Evolutionary conservation across 371 early-diverging fungal species (phyloP).

Genomic region (Rhizomucor miehei): DNA sequence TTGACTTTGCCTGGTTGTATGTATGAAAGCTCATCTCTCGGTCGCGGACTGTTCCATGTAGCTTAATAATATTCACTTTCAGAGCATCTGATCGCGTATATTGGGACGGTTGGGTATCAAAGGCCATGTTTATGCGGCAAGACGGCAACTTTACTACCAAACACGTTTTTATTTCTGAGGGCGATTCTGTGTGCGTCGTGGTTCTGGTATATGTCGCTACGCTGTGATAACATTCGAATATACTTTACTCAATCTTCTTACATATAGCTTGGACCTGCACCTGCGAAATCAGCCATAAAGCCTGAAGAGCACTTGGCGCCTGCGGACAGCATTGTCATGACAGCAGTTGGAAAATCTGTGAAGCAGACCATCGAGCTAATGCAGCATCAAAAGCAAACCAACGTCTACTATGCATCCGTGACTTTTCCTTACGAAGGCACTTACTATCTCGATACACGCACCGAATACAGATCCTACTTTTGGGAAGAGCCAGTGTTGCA

Average conservation of each 20-base stretch:
- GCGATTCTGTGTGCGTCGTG: conserved; percentile 31
- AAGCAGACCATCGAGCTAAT: conserved; percentile 23
- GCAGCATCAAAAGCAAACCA: conserved; percentile 27
- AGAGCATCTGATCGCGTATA: conserved; percentile 34
- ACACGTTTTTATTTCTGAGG: conserved; percentile 25
- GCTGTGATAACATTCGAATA: no score
- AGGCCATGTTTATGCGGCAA: conserved; percentile 32
- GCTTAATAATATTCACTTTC: conserved; percentile 1
- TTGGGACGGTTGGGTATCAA: conserved; percentile 41
- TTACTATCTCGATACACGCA: conserved; percentile 23
- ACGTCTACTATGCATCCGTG: conserved; percentile 37
- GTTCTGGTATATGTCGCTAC: conserved; percentile 20
- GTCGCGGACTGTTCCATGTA: neutral
- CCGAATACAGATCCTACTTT: conserved; percentile 41
- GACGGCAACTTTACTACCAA: conserved; percentile 36
- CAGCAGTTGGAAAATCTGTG: conserved; percentile 27
- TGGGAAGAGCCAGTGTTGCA: conserved; percentile 38
- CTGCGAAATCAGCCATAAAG: conserved; percentile 25
- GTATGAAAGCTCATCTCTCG: neutral
- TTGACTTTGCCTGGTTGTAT: conserved; percentile 30
- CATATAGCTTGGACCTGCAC: conserved; percentile 34
- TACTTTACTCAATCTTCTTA: neutral
- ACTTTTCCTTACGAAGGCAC: conserved; percentile 27
- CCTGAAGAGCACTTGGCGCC: conserved; percentile 34
- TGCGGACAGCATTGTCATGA: conserved; percentile 32